Evolutionary conservation across 176 grass and related monocot species (phyloP), one percentile per base, ranked within the genome.

Genomic region (Avena atlantica): DNA sequence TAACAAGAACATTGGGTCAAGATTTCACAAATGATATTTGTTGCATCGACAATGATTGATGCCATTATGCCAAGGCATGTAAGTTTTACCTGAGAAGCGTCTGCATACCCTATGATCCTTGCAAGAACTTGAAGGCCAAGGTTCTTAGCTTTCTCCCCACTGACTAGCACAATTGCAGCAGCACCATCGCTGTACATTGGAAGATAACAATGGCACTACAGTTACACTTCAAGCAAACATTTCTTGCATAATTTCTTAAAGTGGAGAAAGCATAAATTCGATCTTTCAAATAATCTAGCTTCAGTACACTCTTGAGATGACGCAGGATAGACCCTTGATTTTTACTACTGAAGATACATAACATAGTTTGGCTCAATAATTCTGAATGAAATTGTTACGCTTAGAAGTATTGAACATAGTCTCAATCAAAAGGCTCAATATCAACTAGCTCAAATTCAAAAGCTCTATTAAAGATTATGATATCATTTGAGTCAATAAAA

Each of bases 121-220:
- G 93, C 96, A 88, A 95, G 88, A 86, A 92, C 86, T 86, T 95
- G 61, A 74, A 98, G 89, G 65, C 93, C 93, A 79, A 98, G 85
- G 14, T 80, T 83, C 64, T 84, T 93, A 79, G 96, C 96, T 88
- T 95, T 98, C 58, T 87, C 86, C 74, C 90, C 93, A 51, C 93
- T 98, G 19, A 98, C 96, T 29, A 98, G 70, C 23, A 98, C 96
- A 86, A 98, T 60, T 61, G 96, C 93, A 83, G 96, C 93, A 87
- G 96, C 96, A 49, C 96, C 96, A 85, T 98, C 96, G 74, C 93
- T 98, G 74, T 53, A 16, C 19, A 82, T 36, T 27, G 60, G 50
- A 74, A 83, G n/a, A 83, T 74, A 74, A 87, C 71, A 58, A 74
- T 81, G 29, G 19, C 44, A 80, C 78, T 29, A 86, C 11, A 20